Base-by-base conservation (phyloP, 306 rosid species). In the Rosa persica region DNA sequence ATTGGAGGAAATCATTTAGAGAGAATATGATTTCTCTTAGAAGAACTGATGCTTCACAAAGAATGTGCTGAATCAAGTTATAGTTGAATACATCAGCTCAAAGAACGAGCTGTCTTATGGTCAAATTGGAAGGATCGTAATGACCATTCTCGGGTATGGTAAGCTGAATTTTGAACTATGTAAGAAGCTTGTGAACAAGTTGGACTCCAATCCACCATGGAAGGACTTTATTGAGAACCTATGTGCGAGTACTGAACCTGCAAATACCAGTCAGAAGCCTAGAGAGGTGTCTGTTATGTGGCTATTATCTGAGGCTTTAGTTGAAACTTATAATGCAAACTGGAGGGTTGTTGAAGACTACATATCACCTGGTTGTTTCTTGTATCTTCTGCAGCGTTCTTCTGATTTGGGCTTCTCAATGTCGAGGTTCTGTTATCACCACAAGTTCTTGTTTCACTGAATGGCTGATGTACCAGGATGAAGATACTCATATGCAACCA, bases 341-440 rank as follows among this genome's bases (percentile, higher is more conserved):
- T 83, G 89, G 90, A 55, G 0, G n/a, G 58, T 0, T 47, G 84
- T 82, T 48, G 83, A 65, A 42, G 74, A 70, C 55, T 23, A 39
- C 22, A 23, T 91, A 34, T 75, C 91, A 68, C 97, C 97, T 0
- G 7, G 36, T 79, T 86, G 92, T 75, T 88, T 88, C 83, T 39
- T 92, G 70, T 87, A 89, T 82, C 89, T 89, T 54, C 62, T 87
- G 10, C 94, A 92, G 70, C 92, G 89, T 30, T n/a, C 84, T 89
- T 49, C 23, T 87, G 58, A 76, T 82, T 19, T 66, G 71, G 74
- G 65, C 83, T 43, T 83, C 84, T 9, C 27, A 17, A 67, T 36
- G 66, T 58, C 86, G 70, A 36, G 88, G 89, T 9, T 74, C 62
- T 49, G 81, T 92, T 58, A 30, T 30, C 36, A 82, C 90, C 8